phyloP scores from a whole-genome alignment of 352 stramenopile species.

The Globisporangium paddicum region DNA sequence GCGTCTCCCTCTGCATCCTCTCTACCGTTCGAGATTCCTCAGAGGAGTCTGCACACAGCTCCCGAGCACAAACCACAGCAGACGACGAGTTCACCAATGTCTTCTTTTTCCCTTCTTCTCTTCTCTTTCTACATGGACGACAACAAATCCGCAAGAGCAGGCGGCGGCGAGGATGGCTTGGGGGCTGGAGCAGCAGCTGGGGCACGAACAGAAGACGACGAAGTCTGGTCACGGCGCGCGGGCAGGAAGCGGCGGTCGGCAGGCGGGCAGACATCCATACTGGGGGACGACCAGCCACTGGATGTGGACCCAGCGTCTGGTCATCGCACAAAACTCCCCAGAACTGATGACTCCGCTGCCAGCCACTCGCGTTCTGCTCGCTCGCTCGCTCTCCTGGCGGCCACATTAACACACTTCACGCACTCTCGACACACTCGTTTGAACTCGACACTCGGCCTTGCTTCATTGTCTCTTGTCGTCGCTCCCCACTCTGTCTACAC shows the following conservation, averaged over 20 bases:
- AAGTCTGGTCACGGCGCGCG: not conserved
- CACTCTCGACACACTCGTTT: slow-evolving; percentile 6
- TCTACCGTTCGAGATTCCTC: slow-evolving; percentile 7
- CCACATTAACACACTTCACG: slow-evolving; percentile 9
- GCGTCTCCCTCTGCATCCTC: not conserved
- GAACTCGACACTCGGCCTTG: not conserved
- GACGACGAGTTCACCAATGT: not conserved
- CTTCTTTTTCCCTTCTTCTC: not conserved
- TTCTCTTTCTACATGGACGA: not conserved
- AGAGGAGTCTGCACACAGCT: slow-evolving; percentile 1
- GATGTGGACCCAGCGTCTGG: not conserved
- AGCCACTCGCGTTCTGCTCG: not conserved
- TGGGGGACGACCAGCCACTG: slow-evolving; percentile 2
- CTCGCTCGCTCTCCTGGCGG: not conserved
- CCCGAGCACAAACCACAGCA: not conserved
- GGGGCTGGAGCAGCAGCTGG: not conserved
- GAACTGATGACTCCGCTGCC: not conserved
- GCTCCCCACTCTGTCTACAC: slow-evolving; percentile 12
- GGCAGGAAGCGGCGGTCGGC: not conserved
- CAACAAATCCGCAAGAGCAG: slow-evolving; percentile 3
- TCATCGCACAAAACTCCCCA: slow-evolving; percentile 4
- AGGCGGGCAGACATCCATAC: not conserved
- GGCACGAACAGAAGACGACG: not conserved
- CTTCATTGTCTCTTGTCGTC: slow-evolving; percentile 5
- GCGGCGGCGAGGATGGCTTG: not conserved